Conservation (phyloP, 805 yeast species). For the Kodamaea kaohsiungensis region DNA sequence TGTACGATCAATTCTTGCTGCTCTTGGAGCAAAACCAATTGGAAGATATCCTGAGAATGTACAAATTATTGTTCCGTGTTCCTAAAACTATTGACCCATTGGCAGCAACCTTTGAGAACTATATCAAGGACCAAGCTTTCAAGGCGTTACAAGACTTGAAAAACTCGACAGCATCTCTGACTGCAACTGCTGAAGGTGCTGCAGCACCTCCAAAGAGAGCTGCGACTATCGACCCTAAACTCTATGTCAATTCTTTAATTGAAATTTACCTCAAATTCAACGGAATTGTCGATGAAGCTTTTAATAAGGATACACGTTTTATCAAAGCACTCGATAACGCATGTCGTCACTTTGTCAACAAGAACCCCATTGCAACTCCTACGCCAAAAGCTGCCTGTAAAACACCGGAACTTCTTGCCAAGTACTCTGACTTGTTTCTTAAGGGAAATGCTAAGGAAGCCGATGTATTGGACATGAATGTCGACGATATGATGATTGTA, state of each 20-base stretch:
- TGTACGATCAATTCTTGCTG: constrained; percentile 75
- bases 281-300: constrained; percentile 62
- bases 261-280: constrained; percentile 68
- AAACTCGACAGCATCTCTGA: constrained; percentile 24
- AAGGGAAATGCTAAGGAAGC: constrained; percentile 71
- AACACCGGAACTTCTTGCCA: constrained; percentile 90
- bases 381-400: constrained; percentile 60
- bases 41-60: constrained; percentile 78
- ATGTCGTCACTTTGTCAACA: constrained; percentile 80
- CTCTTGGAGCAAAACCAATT: constrained; percentile 72
- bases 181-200: constrained; percentile 15
- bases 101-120: constrained; percentile 68
- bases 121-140: constrained; percentile 56
- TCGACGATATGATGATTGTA: constrained; percentile 82
- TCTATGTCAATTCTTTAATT: constrained; percentile 76
- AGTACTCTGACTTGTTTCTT: constrained; percentile 81
- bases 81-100: constrained; percentile 78
- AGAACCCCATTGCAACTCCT: constrained; percentile 76
- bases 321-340: constrained; percentile 89
- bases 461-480: constrained; percentile 69
- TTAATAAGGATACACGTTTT: constrained; percentile 73
- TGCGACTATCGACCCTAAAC: constrained; percentile 60
- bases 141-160: constrained; percentile 56
- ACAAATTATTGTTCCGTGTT: constrained; percentile 71
- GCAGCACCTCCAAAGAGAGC: constrained; percentile 15